Conservation (phyloP, 106 monocot genomes). For the Posidonia australis region DNA sequence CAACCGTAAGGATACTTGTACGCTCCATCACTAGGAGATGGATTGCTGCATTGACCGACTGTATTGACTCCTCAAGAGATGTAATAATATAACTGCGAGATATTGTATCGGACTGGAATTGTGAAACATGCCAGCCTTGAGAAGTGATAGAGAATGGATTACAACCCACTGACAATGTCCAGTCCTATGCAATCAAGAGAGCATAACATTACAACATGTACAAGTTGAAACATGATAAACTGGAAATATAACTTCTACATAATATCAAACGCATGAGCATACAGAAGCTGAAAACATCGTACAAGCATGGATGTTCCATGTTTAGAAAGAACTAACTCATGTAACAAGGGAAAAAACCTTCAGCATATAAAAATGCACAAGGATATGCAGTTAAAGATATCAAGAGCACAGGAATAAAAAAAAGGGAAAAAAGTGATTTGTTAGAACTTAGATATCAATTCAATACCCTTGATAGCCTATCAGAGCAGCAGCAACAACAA, state of each 20-base stretch:
- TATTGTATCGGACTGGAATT: constrained; percentile 72
- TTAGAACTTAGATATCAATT: too few species aligned
- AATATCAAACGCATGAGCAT: too few species aligned
- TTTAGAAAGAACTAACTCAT: too few species aligned
- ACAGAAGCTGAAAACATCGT: too few species aligned
- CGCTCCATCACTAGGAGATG: constrained; percentile 59
- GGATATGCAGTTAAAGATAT: not conserved
- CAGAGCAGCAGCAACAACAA: too few species aligned
- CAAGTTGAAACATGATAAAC: not conserved
- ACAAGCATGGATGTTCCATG: too few species aligned
- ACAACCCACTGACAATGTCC: constrained; percentile 97
- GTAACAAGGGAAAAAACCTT: too few species aligned
- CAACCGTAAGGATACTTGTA: constrained; percentile 73
- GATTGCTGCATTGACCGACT: constrained; percentile 70
- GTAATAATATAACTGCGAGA: constrained; percentile 83
- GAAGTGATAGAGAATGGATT: constrained; percentile 83
- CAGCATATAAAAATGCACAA: not conserved
- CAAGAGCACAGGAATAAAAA: not conserved
- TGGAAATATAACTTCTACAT: too few species aligned
- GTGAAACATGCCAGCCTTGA: constrained; percentile 76
- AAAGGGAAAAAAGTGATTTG: not conserved
- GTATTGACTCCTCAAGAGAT: constrained; percentile 89
- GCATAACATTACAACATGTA: not conserved
- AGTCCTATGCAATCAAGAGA: constrained; percentile 40
- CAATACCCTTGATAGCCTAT: too few species aligned